These are phyloP conservation scores for Xylariaceae sp. DNA, from an alignment of 2,329 filamentous ascomycete genomes.

Conservation along the genomic window DNA sequence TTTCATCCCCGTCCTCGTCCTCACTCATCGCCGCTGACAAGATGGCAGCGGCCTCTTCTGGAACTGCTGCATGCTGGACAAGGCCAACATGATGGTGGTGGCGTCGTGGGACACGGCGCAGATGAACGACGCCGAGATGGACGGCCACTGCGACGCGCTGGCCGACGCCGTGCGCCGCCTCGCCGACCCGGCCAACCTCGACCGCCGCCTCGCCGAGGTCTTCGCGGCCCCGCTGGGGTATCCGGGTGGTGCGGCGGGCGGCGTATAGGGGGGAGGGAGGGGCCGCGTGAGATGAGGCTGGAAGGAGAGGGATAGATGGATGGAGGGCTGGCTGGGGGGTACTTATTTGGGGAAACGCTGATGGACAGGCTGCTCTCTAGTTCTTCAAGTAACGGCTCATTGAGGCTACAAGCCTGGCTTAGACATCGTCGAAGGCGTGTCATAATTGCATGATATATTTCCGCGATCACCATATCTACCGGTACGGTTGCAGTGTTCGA, in stretches of 20 bases:
- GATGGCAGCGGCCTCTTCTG: conserved; percentile 1
- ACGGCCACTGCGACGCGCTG: conserved; percentile 1
- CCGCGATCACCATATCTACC: too few relatives aligned
- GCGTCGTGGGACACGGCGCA: conserved; percentile 1
- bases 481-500: too few relatives aligned
- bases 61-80: conserved; percentile 2
- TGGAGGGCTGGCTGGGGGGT: too few relatives aligned
- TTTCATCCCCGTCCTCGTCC: background rate
- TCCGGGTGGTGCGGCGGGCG: too few relatives aligned
- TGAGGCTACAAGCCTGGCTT: too few relatives aligned
- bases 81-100: conserved; percentile 1
- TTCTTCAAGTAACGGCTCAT: too few relatives aligned
- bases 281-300: too few relatives aligned
- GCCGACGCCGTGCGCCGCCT: background rate
- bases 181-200: background rate
- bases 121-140: conserved; percentile 1
- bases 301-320: too few relatives aligned
- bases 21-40: background rate
- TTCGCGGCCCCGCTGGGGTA: background rate
- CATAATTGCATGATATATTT: too few relatives aligned
- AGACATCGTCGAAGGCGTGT: too few relatives aligned
- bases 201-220: background rate
- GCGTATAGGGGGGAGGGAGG: background rate
- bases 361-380: too few relatives aligned
- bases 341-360: too few relatives aligned